These are phyloP conservation scores for Morella rubra DNA, from an alignment of 306 rosid genomes.

Conservation along the genomic window DNA sequence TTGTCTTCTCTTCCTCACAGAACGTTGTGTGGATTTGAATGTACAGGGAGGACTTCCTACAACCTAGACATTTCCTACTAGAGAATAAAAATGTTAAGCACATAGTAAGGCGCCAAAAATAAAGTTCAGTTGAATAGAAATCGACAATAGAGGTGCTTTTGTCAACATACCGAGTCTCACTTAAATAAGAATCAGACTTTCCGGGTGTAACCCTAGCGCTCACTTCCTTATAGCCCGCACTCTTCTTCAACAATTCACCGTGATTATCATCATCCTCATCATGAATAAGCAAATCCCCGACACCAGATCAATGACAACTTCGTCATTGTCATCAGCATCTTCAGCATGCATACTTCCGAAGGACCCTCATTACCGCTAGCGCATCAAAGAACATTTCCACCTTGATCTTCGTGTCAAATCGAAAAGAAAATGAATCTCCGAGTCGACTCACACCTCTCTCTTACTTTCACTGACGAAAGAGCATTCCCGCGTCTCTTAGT, in stretches of 20 bases:
- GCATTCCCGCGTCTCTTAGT: too few relatives aligned
- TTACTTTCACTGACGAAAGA: too few relatives aligned
- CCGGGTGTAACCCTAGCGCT: constrained; percentile 27
- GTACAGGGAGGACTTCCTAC: neutral
- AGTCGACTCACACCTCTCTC: too few relatives aligned
- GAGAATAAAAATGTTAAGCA: neutral
- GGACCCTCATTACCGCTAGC: too few relatives aligned
- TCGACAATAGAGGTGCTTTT: neutral
- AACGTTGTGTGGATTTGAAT: neutral
- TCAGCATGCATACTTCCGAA: too few relatives aligned
- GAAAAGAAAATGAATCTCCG: too few relatives aligned
- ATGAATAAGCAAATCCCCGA: constrained; percentile 43
- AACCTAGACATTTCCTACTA: neutral
- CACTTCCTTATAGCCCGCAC: constrained; percentile 32
- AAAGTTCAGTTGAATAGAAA: neutral
- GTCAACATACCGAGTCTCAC: constrained; percentile 61
- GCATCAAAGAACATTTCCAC: too few relatives aligned
- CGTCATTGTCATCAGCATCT: neutral
- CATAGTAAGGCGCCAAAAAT: neutral
- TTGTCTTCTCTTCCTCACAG: neutral
- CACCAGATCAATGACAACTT: constrained; percentile 27
- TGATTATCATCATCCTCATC: constrained; percentile 28
- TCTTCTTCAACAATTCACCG: constrained; percentile 38
- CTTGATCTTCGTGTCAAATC: too few relatives aligned
- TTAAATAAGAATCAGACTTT: constrained; percentile 66